Evolutionary conservation across 2,329 filamentous ascomycete species (phyloP).

Genomic region (Phaeosphaeriaceae sp.): DNA sequence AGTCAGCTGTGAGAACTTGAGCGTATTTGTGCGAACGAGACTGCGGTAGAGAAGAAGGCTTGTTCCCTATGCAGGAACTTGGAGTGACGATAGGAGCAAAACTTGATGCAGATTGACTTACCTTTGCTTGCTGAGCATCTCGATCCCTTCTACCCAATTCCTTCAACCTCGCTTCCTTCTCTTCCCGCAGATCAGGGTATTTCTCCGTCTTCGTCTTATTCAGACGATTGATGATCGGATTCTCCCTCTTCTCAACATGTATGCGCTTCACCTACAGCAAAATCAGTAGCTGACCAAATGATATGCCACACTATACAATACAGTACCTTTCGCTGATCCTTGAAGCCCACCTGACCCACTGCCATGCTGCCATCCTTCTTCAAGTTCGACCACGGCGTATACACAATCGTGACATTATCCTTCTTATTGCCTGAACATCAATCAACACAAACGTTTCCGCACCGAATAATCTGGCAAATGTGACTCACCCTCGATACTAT

Average conservation of each 20-base stretch:
- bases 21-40: background rate
- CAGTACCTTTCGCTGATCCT: conserved; percentile 74
- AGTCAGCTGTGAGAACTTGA: conserved; percentile 12
- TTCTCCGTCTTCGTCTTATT: conserved; percentile 96
- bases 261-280: conserved; percentile 73
- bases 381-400: conserved; percentile 96
- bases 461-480: background rate
- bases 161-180: conserved; percentile 78
- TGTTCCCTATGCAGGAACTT: background rate
- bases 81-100: background rate
- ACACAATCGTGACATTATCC: conserved; percentile 95
- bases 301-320: background rate
- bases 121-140: conserved; percentile 66
- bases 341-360: conserved; percentile 92
- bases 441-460: background rate
- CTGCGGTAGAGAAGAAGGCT: background rate
- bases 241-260: conserved; percentile 81
- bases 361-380: conserved; percentile 97
- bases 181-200: conserved; percentile 80
- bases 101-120: conserved; percentile 46
- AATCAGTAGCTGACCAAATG: background rate
- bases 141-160: conserved; percentile 77
- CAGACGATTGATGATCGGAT: conserved; percentile 92
- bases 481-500: conserved; percentile 83
- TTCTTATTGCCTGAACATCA: conserved; percentile 84